phyloP scores from a whole-genome alignment of 345 rosid species.

The Gossypium ekmanianum region DNA sequence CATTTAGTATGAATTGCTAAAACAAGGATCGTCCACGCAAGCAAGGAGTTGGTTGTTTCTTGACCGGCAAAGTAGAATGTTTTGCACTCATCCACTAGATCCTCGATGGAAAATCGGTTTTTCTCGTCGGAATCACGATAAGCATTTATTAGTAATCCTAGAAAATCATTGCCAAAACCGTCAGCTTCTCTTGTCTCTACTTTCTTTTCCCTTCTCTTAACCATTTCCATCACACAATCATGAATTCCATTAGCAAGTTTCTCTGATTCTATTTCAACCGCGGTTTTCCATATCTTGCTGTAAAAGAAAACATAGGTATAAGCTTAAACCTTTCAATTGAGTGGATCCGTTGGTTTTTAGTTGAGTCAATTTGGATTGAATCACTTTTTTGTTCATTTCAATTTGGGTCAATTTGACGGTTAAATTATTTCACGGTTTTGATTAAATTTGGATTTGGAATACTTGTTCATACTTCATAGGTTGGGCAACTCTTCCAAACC shows the following conservation, averaged over 20 bases:
- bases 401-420: too few relatives aligned
- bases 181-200: constrained; percentile 1
- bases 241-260: constrained; percentile 15
- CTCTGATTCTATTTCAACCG: constrained; percentile 20
- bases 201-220: constrained; percentile 29
- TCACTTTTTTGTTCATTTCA: too few relatives aligned
- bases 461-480: too few relatives aligned
- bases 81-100: constrained; percentile 41
- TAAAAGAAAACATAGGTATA: background rate
- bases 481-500: too few relatives aligned
- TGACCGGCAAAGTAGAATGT: constrained; percentile 39
- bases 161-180: constrained; percentile 23
- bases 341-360: too few relatives aligned
- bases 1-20: constrained; percentile 36
- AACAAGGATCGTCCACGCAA: constrained; percentile 38
- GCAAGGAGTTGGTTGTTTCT: constrained; percentile 33
- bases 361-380: too few relatives aligned
- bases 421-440: rapidly evolving
- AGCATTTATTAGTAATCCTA: constrained; percentile 28
- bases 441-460: too few relatives aligned
- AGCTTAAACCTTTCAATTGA: too few relatives aligned
- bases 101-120: constrained; percentile 27
- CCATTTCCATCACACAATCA: constrained; percentile 18
- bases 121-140: constrained; percentile 23
- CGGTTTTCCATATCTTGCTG: constrained; percentile 24